A percentile compares a stretch with the other conserved stretches of the same genome.
phyloP scores from a whole-genome alignment of 305 asterid genomes.

The Fraxinus greggii region DNA sequence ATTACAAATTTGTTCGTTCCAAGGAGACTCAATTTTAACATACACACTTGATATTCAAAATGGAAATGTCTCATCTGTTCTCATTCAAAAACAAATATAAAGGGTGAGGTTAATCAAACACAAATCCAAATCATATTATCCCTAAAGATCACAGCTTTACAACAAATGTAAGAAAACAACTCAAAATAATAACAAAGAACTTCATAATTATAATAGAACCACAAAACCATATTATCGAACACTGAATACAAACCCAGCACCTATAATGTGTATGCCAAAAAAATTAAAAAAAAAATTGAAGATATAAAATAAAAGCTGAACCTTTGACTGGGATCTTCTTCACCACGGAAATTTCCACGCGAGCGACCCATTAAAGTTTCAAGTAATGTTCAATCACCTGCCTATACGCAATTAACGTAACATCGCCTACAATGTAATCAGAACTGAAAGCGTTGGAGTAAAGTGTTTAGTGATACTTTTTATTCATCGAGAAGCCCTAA shows the following conservation, averaged over 20 bases:
- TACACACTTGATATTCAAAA: neutral
- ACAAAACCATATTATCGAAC: neutral
- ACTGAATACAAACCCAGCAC: neutral
- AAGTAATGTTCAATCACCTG: conserved; percentile 2
- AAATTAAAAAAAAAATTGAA: neutral
- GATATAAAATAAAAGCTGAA: conserved; percentile 17
- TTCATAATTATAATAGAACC: neutral
- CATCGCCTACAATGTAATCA: neutral
- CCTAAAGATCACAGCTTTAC: neutral
- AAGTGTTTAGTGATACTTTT: neutral
- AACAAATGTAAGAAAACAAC: neutral
- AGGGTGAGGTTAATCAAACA: neutral
- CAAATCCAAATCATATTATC: neutral
- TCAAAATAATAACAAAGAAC: neutral
- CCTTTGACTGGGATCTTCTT: conserved; percentile 81
- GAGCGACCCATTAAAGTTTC: conserved; percentile 70
- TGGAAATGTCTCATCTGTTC: neutral
- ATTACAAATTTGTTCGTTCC: neutral
- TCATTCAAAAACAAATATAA: neutral
- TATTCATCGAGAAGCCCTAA: conserved; percentile 26
- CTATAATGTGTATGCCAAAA: conserved; percentile 12
- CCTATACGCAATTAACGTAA: conserved; percentile 1
- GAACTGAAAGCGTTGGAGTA: neutral
- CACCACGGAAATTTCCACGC: conserved; percentile 70
- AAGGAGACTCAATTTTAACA: neutral